Conservation (phyloP, 176 grass and related monocot genomes). For the Ensete glaucum region DNA sequence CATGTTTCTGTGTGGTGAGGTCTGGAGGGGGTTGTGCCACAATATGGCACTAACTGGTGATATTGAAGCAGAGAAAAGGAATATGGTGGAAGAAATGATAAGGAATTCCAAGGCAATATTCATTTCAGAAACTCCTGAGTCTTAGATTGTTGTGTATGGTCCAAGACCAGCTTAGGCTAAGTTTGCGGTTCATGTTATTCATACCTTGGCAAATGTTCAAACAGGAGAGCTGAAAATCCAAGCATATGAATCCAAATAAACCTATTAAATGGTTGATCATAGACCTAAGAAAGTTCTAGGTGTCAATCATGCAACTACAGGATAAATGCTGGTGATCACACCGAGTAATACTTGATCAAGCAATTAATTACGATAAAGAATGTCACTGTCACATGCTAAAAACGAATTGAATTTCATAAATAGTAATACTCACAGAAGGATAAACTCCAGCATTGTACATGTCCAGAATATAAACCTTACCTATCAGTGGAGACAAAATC, state of each 20-base stretch:
- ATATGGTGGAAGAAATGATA: not conserved
- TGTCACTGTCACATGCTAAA: not conserved
- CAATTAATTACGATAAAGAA: not conserved
- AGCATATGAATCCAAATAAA: not conserved
- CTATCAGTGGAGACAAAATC: slow-evolving; percentile 19
- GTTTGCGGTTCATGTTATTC: not conserved
- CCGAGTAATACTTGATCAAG: not conserved
- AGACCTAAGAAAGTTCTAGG: not conserved
- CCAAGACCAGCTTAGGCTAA: not conserved
- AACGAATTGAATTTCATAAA: not conserved
- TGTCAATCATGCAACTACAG: not conserved
- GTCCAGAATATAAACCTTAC: slow-evolving; percentile 91
- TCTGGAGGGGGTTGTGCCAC: too few relatives aligned
- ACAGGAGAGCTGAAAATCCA: too few relatives aligned
- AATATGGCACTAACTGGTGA: not conserved
- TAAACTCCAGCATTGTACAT: slow-evolving; percentile 95
- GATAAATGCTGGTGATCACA: not conserved
- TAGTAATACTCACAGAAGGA: slow-evolving; percentile 59
- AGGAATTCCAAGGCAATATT: not conserved
- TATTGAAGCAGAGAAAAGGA: not conserved
- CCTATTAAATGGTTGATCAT: not conserved
- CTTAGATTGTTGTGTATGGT: not conserved
- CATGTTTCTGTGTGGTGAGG: too few relatives aligned
- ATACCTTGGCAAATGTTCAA: too few relatives aligned
- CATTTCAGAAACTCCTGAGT: not conserved